phyloP scores from a whole-genome alignment of 116 monocot genomes.

The Cymodocea nodosa region DNA sequence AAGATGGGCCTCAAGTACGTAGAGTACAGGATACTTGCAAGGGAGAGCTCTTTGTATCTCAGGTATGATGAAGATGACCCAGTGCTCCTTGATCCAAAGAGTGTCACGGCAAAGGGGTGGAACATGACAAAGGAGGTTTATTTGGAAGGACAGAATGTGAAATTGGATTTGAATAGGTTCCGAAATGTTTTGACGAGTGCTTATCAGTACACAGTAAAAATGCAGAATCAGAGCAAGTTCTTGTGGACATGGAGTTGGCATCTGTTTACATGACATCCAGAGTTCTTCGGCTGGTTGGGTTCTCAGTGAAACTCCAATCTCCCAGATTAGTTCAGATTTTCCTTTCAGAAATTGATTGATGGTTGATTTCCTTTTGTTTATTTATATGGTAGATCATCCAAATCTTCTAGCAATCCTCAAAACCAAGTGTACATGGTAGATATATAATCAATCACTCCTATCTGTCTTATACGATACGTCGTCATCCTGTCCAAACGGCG shows the following conservation, averaged over 20 bases:
- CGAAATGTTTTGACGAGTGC: slow-evolving; percentile 15
- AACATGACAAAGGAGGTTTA: slow-evolving; percentile 50
- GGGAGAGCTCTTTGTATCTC: slow-evolving; percentile 51
- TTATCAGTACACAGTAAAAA: slow-evolving; percentile 10
- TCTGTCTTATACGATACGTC: no score
- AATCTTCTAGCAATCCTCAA: no score
- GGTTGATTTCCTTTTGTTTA: no score
- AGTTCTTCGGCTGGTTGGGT: no score
- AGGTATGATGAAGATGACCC: slow-evolving; percentile 34
- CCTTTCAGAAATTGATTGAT: no score
- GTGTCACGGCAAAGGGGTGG: slow-evolving; percentile 48
- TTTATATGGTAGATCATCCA: no score
- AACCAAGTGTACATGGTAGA: no score
- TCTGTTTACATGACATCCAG: no score
- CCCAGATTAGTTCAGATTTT: no score
- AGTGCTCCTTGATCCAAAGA: slow-evolving; percentile 42
- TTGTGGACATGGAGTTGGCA: slow-evolving; percentile 1
- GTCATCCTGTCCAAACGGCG: no score
- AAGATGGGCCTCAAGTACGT: slow-evolving; percentile 40
- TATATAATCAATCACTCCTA: no score
- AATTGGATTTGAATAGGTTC: slow-evolving; percentile 41
- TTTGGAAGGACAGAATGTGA: slow-evolving; percentile 63
- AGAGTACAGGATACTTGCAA: slow-evolving; percentile 23
- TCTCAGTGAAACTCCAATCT: no score
- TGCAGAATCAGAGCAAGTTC: not conserved